Evolutionary conservation across 2,329 filamentous ascomycete species (phyloP), one percentile per base, ranked within the genome.

Genomic region (Niveomyces coronatus): DNA sequence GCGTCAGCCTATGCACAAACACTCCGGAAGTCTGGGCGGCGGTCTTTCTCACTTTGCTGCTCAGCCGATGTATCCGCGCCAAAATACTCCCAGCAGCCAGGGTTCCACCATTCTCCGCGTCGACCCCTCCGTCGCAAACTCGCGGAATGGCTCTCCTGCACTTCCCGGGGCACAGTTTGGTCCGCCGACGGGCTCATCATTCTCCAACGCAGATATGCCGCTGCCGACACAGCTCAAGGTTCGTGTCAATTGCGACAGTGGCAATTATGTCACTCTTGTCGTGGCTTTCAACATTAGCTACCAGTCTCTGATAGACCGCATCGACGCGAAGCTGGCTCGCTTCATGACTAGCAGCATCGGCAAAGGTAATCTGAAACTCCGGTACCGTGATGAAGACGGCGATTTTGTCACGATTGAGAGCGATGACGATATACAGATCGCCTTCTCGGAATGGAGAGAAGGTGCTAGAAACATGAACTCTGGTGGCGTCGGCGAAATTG

Each of bases 241-340:
- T 35, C 94, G 93, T 57, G 87, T 98, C 41, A 89, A 89, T 53
- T 93, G 85, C 54, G 85, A 91, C 42, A 65, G 61, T 31, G 82
- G 83, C 32, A 91, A 88, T 54, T 93, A 93, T 49, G 82, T 95
- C 42, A 95, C 89, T 1, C 71, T 98, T n/a, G 89, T 98, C 9
- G 93, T 94, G 29, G 84, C 86, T 22, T 93, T 86, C 61, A 94
- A 93, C 56, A 96, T 96, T 51, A 82, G 85, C 28, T 96, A 93
- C 61, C 85, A 91, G 48, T 91, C 85, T 17, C 70, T 98, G 39
- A 87, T 91, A 46, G 91, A 96, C 55, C 83, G 91, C 9, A 95
- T 98, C 50, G 91, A 98, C 54, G 86, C 87, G 19, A 98, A 98
- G 59, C 74, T 98, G 41, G 83, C 83, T 43, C 79, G 85, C 39